Conservation (phyloP, 768 basidiomycete genomes). For the Sutorius australiensis region DNA sequence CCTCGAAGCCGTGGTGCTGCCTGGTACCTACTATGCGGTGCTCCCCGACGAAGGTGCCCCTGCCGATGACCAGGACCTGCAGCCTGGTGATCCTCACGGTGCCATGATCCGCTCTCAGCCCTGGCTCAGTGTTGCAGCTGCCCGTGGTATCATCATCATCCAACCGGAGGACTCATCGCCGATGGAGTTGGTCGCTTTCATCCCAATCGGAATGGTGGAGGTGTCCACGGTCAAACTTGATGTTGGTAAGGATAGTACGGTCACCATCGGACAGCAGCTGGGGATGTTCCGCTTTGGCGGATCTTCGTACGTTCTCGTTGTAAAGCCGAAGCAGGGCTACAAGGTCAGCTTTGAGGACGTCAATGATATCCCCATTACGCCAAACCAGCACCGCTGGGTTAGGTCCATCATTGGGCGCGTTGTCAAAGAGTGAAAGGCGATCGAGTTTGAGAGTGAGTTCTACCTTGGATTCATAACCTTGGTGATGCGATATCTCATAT, state of each 20-base stretch:
- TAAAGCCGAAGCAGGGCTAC: constrained; percentile 12
- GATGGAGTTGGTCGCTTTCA: constrained; percentile 52
- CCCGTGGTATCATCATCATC: constrained; percentile 54
- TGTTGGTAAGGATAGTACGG: neutral
- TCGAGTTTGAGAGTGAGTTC: neutral
- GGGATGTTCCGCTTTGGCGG: constrained; percentile 61
- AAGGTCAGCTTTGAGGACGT: neutral
- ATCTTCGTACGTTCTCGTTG: constrained; percentile 44
- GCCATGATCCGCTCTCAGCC: constrained; percentile 32
- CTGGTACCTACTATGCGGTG: constrained; percentile 14
- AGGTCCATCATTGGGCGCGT: neutral
- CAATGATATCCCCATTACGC: neutral
- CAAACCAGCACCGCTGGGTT: constrained; percentile 1
- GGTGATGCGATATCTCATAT: neutral
- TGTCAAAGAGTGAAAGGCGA: neutral
- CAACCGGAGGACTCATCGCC: constrained; percentile 36
- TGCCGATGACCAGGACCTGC: neutral
- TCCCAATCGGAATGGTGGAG: constrained; percentile 26
- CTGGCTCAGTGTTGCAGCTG: constrained; percentile 43
- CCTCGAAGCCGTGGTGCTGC: neutral
- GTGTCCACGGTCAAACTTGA: constrained; percentile 30
- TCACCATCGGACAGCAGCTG: neutral
- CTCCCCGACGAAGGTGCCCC: constrained; percentile 13
- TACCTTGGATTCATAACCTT: no score
- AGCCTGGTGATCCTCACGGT: constrained; percentile 14